Evolutionary conservation across 805 yeast species (phyloP), one percentile per base, ranked within the genome.

Genomic region (Wickerhamiella azymoides): DNA sequence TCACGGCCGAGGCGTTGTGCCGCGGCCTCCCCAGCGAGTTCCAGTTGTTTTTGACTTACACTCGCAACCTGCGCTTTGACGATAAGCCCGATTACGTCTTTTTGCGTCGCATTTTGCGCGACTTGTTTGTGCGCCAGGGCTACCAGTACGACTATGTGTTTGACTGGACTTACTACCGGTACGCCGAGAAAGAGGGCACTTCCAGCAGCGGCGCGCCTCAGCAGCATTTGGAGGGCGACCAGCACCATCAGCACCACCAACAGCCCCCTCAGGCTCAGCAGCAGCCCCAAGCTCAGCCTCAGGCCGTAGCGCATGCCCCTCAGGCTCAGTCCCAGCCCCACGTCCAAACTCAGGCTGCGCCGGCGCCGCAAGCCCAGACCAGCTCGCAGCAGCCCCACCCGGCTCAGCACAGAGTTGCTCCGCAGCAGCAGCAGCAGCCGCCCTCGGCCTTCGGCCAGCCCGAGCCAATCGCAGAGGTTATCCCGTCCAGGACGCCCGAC

Each of bases 81-180:
- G 97, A 92, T 63, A 85, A 85, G 62, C 98, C 98, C 10, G 97
- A 89, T 65, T 89, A 92, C 63, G 73, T 78, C 39, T 89, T 80
- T 61, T 72, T 89, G 63, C 81, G 96, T 58, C 80, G 84, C 62
- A 70, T 89, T 48, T 82, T 89, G 66, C 77, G 96, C 58, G 96
- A 88, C 60, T 70, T 92, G 56, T 85, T 85, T 61, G 71, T 84
- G 52, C 77, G 89, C 53, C 89, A 89, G 62, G 84, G 84, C 48
- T 89, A 85, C 63, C 78, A 80, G 55, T 89, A 88, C 63, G 97
- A 89, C 66, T 89, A 86, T 64, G 78, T 92, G 18, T 89, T 86
- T 65, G 98, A 89, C 66, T 89, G 98, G 98, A 89, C 96, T 25
- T 76, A 86, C 51, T 82, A 79, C 67, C 52, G 49, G 42, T 40